Evolutionary conservation across 2,329 filamentous ascomycete genomes (phyloP), one percentile per base, ranked within the genome.

Genomic region (Elsinoe necatrix): DNA sequence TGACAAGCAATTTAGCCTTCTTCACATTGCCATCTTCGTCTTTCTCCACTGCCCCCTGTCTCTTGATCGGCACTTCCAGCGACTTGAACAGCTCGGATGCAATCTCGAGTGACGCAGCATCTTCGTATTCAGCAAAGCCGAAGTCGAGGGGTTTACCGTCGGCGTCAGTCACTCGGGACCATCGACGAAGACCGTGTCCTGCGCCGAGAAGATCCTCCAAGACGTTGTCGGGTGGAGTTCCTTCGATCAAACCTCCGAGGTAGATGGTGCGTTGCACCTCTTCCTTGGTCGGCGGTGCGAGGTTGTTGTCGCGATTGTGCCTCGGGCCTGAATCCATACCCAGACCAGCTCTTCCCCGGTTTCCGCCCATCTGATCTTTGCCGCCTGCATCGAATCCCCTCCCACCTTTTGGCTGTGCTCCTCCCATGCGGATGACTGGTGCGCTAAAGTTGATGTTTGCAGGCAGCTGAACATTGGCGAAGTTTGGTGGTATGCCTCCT

Each of bases 381-480:
- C 70, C 70, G 54, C 64, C 63, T 59, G 20, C 2, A 18, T 56
- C 54, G 20, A 56, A 56, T 23, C 54, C 67, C 51, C 11, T 59
- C 48, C 39, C 42, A 20, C 55, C 70, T 71, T 45, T 70, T 51
- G 34, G 71, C 66, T 23, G 84, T 76, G 66, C 89, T 89, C n/a
- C 92, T 41, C 92, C 93, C 45, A 98, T 80, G 56, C 93, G 87
- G 67, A 98, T 97, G 59, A 97, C 90, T 57, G 92, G 91, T 34
- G 93, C 93, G 67, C 88, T 95, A 77, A 97, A 95, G 76, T 98
- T 96, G 77, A 98, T 95, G 70, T 95, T 95, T 54, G 92, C 89
- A 56, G 91, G 90, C 6, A 55, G 20, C 18, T 31, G 41, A 80
- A 96, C 88, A 68, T 93, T 95, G 52, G 87, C 78, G 73, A 95